These are phyloP conservation scores for Penicillium decumbens DNA, from an alignment of 2,329 filamentous ascomycete species.

Conservation along the genomic window DNA sequence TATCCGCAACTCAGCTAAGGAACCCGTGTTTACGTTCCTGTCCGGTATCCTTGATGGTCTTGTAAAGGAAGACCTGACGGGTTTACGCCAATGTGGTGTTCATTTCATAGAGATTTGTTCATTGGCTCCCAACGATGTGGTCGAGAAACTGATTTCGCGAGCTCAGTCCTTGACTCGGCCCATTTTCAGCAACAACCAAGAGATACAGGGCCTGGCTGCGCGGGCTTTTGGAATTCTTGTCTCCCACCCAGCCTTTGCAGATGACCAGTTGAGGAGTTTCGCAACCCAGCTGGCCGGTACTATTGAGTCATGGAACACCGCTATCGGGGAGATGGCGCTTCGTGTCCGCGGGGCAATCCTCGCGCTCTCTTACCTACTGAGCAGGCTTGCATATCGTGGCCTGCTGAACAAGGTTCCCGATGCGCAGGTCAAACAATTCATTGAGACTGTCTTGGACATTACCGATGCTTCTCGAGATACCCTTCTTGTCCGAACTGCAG, in stretches of 20 bases:
- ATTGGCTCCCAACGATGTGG: constrained; percentile 50
- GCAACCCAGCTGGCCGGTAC: constrained; percentile 47
- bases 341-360: constrained; percentile 58
- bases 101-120: constrained; percentile 54
- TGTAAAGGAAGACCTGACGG: constrained; percentile 36
- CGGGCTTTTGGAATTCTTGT: constrained; percentile 71
- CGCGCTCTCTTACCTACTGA: constrained; percentile 55
- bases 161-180: constrained; percentile 54
- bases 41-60: constrained; percentile 45
- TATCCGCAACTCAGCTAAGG: constrained; percentile 32
- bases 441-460: constrained; percentile 48
- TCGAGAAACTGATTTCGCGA: constrained; percentile 50
- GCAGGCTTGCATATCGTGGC: constrained; percentile 52
- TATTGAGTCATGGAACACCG: constrained; percentile 52
- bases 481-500: constrained; percentile 54
- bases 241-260: constrained; percentile 53
- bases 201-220: constrained; percentile 62
- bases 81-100: constrained; percentile 44
- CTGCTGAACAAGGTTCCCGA: constrained; percentile 31
- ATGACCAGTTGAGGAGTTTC: constrained; percentile 41
- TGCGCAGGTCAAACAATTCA: constrained; percentile 40
- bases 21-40: constrained; percentile 41
- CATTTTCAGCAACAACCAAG: constrained; percentile 67
- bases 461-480: constrained; percentile 53
- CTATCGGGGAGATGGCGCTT: constrained; percentile 57